Base-by-base conservation (phyloP, 345 rosid genomes). In the Hirschfeldia incana region DNA sequence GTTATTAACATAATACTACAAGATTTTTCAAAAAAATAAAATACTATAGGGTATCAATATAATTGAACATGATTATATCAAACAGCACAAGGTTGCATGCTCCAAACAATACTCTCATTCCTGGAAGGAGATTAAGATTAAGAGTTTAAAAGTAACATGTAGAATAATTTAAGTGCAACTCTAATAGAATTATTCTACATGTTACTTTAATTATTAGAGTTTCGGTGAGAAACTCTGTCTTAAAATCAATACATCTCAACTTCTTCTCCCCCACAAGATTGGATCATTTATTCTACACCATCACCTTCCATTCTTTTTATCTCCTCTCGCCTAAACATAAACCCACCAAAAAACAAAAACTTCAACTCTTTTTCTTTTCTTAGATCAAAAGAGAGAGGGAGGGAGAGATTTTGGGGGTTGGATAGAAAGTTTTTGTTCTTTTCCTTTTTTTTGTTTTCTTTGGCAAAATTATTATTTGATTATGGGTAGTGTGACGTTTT, bases 401-500 rank as follows among this genome's bases (percentile, higher is more conserved):
- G 34, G 72, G 76, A 71, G 72, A 71, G 34, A 64, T 64, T 63
- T 68, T 42, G 72, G 72, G 59, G 57, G 67, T 67, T 60, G 7
- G 80, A 42, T 44, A 44, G 51, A 44, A 44, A 44, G 11, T 46
- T 76, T 76, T n/a, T 60, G 70, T 70, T 71, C 65, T 64, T 53
- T 49, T 76, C 37, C 57, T 61, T 59, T 67, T 57, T 30, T 33
- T 26, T 13, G 59, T 53, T 53, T 16, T 69, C 36, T 8, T 69
- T 2, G 10, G 15, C 57, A 49, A n/a, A 13, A 13, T 49, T 46
- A 13, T 16, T 10, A 27, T 15, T 75, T 62, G 17, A 13, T 29
- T 49, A 94, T 94, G 97, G 98, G 98, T 69, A 94, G 7, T 36
- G 39, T 36, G 39, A 36, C 39, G 39, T 36, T 36, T 36, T 36